Evolutionary conservation across 2,329 filamentous ascomycete species (phyloP), one percentile per base, ranked within the genome.

Genomic region (Botrytis paeoniae): DNA sequence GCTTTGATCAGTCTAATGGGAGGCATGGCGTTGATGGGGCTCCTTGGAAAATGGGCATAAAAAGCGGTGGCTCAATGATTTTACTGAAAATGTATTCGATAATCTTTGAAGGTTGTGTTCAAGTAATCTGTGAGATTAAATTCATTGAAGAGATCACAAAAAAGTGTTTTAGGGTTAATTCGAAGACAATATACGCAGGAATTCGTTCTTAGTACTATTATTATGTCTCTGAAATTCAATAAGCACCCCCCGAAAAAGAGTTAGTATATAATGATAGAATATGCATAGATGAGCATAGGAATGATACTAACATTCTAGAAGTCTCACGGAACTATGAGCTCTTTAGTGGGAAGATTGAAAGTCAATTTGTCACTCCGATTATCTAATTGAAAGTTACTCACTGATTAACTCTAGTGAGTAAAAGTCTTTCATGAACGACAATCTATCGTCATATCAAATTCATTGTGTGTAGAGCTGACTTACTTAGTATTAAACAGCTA

Each of bases 1-100:
- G 60, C 35, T n/a, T 39, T 62, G 35, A n/a, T 62, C 32, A 62
- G 60, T 39, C 35, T 62, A n/a, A 62, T 62, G 60, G 60, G 35
- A 39, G 60, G 60, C 6, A 62, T 62, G 60, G 60, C 60, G 35
- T n/a, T 62, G 60, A 62, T 62, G 60, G 60, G 60, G 6, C 35
- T 62, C 7, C 60, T 62, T n/a, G 60, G 60, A 16, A 62, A 62
- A 62, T 62, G 60, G 60, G 60, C 60, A 25, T 62, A 25, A 62
- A 39, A 62, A 39, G 3, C 14, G 35, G 16, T 39, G 59, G 6
- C 39, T 39, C 22, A n/a, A 39, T 39, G 7, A 61, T 39, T n/a
- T n/a, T 22, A 61, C 6, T n/a, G 22, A 62, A 61, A 37, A 12
- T 14, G 20, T 37, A 37, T 60, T 35, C 20, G 3, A 60, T 25